These are phyloP conservation scores for Limonium bicolor DNA, from an alignment of 148 eudicot genomes.

Conservation along the genomic window DNA sequence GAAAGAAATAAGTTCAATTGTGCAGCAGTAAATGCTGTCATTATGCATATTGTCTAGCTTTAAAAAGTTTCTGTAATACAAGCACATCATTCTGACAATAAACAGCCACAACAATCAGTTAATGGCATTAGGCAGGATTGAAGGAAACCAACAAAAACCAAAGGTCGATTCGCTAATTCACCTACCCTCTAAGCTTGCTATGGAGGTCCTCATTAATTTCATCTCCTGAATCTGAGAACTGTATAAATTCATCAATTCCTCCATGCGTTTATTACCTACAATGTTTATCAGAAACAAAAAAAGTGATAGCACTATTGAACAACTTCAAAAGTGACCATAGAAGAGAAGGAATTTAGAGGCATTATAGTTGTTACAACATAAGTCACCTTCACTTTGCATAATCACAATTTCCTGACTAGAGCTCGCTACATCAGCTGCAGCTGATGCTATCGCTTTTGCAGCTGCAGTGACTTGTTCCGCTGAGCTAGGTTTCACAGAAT, in stretches of 20 bases:
- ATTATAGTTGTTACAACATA: neutral
- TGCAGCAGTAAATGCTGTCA: neutral
- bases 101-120: neutral
- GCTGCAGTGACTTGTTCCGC: slow-evolving; percentile 3
- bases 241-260: slow-evolving; percentile 1
- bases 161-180: neutral
- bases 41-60: neutral
- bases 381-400: slow-evolving; percentile 6
- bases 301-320: neutral
- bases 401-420: slow-evolving; percentile 5
- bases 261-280: neutral
- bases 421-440: slow-evolving; percentile 4
- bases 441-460: slow-evolving; percentile 1
- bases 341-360: neutral
- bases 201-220: slow-evolving; percentile 1
- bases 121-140: neutral
- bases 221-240: slow-evolving; percentile 4
- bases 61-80: neutral
- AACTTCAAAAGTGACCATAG: neutral
- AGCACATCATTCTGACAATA: neutral
- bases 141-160: neutral
- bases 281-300: neutral
- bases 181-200: slow-evolving; percentile 1
- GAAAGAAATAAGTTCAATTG: neutral
- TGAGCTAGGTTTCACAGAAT: slow-evolving; percentile 1